These are phyloP conservation scores for Colletotrichum lentis DNA, from an alignment of 2,329 filamentous ascomycete genomes.

Conservation along the genomic window DNA sequence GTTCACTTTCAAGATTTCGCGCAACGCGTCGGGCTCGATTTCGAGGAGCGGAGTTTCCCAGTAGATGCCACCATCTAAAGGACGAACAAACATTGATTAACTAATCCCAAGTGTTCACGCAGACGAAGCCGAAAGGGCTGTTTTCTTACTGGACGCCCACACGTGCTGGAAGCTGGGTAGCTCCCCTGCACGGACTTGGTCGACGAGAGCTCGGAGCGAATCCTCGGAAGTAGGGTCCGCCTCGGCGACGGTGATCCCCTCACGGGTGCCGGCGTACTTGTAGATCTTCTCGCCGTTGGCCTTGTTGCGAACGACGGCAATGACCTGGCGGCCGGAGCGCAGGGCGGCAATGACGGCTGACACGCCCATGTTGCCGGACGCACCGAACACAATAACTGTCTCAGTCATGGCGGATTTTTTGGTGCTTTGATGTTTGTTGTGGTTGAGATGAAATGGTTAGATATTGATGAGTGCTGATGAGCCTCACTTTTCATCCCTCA, in stretches of 20 bases:
- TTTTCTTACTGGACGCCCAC: slow-evolving; percentile 43
- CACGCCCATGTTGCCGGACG: slow-evolving; percentile 51
- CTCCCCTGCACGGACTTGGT: slow-evolving; percentile 46
- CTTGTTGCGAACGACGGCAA: slow-evolving; percentile 50
- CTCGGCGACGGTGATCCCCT: slow-evolving; percentile 46
- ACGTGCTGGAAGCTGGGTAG: slow-evolving; percentile 52
- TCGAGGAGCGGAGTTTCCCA: slow-evolving; percentile 40
- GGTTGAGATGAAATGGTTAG: not conserved
- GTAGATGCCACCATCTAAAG: slow-evolving; percentile 43
- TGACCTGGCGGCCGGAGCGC: slow-evolving; percentile 44
- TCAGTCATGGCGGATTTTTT: slow-evolving; percentile 25
- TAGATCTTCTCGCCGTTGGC: slow-evolving; percentile 47
- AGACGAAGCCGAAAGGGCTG: not conserved
- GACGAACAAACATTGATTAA: too few species aligned
- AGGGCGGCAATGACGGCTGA: slow-evolving; percentile 46
- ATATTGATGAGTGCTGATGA: too few species aligned
- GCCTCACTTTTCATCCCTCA: too few species aligned
- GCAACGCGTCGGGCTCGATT: slow-evolving; percentile 40
- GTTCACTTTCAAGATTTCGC: slow-evolving; percentile 39
- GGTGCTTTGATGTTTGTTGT: not conserved
- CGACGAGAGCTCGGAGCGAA: slow-evolving; percentile 46
- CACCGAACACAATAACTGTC: slow-evolving; percentile 50
- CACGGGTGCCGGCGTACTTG: slow-evolving; percentile 42
- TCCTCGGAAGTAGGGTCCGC: slow-evolving; percentile 46
- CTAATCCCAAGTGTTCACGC: too few species aligned